Evolutionary conservation across 805 yeast species (phyloP), one percentile per base, ranked within the genome.

Genomic region (Saturnispora sanitii): DNA sequence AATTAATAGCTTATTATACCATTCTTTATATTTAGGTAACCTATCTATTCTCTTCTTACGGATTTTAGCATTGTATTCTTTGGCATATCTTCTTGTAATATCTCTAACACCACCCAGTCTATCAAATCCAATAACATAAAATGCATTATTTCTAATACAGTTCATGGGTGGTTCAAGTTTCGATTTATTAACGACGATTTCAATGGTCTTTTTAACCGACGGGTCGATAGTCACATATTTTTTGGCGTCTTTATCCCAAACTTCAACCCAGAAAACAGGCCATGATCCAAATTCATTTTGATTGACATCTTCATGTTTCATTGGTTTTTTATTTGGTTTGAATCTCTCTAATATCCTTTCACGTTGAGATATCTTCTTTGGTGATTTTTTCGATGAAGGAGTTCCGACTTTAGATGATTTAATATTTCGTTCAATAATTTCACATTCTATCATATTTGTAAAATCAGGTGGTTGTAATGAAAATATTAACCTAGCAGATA

Each of bases 201-300:
- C 94, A 30, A 85, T 73, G 7, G 70, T 58, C 42, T 73, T 60
- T 42, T 79, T 70, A 22, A 79, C 78, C 0, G 79, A 64, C 0
- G 96, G 92, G 52, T 92, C 98, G 2, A 87, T 68, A 2, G 94
- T 75, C n/a, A 87, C 70, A 94, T 96, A 90, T 37, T 68, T 73
- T 44, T 76, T 70, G 4, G 75, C 61, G 43, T 70, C 74, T 38
- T 71, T 71, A 55, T 90, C 88, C 95, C 95, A 90, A 0, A 83
- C 95, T 56, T 92, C 98, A 18, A 78, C 78, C 98, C 98, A 92
- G 54, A 80, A 87, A 0, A 87, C 69, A 0, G 96, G 96, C 52
- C 66, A 80, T 7, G 45, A 42, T 2, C 48, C 48, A 19, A 25
- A 35, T 25, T 40, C 37, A 6, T 37, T 41, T 1, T 27, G 4